Percentiles rank a stretch among this genome's conserved stretches.
Evolutionary conservation across 176 grass and related monocot genomes (phyloP).

Genomic region (Raddia guianensis): DNA sequence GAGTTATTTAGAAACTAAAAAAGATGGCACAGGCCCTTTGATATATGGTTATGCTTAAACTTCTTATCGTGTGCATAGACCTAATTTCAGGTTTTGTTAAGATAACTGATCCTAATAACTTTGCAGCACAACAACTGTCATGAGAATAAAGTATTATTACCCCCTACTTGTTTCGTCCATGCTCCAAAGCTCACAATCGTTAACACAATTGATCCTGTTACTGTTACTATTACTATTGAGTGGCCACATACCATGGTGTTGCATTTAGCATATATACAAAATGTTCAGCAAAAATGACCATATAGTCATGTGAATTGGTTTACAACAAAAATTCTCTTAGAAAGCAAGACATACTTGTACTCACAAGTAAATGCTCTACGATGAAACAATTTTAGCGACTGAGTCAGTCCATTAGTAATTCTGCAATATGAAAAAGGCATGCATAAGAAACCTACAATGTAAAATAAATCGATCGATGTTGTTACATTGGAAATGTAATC

Average conservation of each 20-base stretch:
- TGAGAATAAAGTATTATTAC: constrained; percentile 1
- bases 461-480: constrained; percentile 27
- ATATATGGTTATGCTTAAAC: constrained; percentile 32
- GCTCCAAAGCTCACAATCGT: constrained; percentile 11
- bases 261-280: constrained; percentile 22
- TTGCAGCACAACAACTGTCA: not conserved
- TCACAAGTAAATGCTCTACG: constrained; percentile 93
- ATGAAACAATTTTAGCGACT: constrained; percentile 74
- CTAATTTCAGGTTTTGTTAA: constrained; percentile 4
- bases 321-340: constrained; percentile 21
- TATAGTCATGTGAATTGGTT: constrained; percentile 30
- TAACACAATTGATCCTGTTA: not conserved
- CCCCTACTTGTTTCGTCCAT: not conserved
- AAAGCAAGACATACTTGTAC: constrained; percentile 87
- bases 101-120: constrained; percentile 6
- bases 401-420: constrained; percentile 84
- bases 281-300: constrained; percentile 19
- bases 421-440: constrained; percentile 47
- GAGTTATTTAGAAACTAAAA: constrained; percentile 11
- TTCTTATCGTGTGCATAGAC: constrained; percentile 17
- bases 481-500: constrained; percentile 21
- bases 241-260: not conserved
- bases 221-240: too few species aligned
- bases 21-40: not conserved
- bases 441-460: constrained; percentile 29